Evolutionary conservation across 2,329 filamentous ascomycete genomes (phyloP), one percentile per base, ranked within the genome.

Genomic region (Trichoderma sp.): DNA sequence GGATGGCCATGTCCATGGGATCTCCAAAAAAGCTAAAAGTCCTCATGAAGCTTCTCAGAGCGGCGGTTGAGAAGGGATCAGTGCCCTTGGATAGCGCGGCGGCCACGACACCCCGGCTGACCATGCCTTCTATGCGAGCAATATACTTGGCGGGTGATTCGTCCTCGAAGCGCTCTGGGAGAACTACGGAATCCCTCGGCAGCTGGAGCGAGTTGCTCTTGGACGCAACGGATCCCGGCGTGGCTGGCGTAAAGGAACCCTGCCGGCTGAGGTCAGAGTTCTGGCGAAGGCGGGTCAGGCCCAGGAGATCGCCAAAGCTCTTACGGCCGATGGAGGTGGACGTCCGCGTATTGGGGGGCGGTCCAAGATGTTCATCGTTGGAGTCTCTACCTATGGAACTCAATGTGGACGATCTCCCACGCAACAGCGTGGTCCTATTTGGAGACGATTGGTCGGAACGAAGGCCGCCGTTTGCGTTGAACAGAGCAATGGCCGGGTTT

Each of bases 1-100:
- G 89, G 71, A 98, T 90, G 2, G 94, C 92, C 93, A 99, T 98
- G 77, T 99, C 95, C 83, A 99, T 94, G 0, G 95, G 95, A 73
- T 98, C 94, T 32, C 93, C 94, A 74, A 97, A 98, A 80, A 98
- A 98, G 63, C 90, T 89, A 78, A 98, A 98, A 22, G 91, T 91
- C 64, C 94, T 89, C 91, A 98, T 98, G 76, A 97, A 98, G 76
- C 94, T 97, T 69, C 94, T 88, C 67, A 99, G 80, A 3, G 97
- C 93, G 1, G 92, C 89, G 68, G 89, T 87, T 56, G 90, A 92
- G 77, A 98, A 99, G 0, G 89, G 81, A 73, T 99, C 94, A 2
- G 87, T 87, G n/a, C 89, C 92, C 75, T 96, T 97, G 19, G 93
- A 94, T 29, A 99, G 81, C 17, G 92, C 88, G 56, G 91, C 92